These are phyloP conservation scores for Phytophthora sp. DNA, from an alignment of 352 stramenopile genomes.

Conservation along the genomic window DNA sequence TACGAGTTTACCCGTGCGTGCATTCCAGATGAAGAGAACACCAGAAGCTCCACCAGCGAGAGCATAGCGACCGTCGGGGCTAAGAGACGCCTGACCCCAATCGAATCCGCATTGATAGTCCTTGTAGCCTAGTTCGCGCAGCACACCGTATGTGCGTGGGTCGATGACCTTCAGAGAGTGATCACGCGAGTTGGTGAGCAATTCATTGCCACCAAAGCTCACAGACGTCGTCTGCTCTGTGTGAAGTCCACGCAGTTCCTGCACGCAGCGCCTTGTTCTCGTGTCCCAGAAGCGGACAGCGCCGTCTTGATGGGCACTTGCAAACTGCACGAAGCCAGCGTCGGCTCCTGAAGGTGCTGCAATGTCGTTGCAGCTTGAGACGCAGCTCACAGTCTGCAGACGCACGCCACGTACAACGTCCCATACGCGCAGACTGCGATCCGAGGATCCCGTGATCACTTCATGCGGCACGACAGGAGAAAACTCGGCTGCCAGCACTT, in stretches of 20 bases:
- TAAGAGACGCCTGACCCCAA: conserved; percentile 82
- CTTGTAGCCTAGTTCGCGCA: conserved; percentile 52
- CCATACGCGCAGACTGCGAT: conserved; percentile 82
- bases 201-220: conserved; percentile 54
- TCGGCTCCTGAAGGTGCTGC: conserved; percentile 43
- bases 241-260: conserved; percentile 65
- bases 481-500: conserved; percentile 84
- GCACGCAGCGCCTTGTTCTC: conserved; percentile 55
- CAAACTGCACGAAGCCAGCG: conserved; percentile 63
- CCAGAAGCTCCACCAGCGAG: conserved; percentile 61
- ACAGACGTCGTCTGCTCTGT: conserved; percentile 78
- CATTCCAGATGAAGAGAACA: conserved; percentile 72
- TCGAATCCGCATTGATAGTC: conserved; percentile 81
- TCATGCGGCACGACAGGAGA: conserved; percentile 57
- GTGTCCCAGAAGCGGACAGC: conserved; percentile 83
- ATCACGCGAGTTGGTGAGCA: conserved; percentile 84
- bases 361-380: conserved; percentile 86
- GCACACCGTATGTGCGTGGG: conserved; percentile 59
- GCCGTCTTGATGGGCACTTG: conserved; percentile 81
- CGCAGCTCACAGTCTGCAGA: conserved; percentile 77
- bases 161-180: conserved; percentile 76
- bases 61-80: conserved; percentile 65
- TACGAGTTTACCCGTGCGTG: conserved; percentile 54
- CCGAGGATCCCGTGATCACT: conserved; percentile 80
- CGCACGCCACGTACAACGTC: conserved; percentile 68